phyloP scores from a whole-genome alignment of 78 protist species.

The Diacronema lutheri region DNA sequence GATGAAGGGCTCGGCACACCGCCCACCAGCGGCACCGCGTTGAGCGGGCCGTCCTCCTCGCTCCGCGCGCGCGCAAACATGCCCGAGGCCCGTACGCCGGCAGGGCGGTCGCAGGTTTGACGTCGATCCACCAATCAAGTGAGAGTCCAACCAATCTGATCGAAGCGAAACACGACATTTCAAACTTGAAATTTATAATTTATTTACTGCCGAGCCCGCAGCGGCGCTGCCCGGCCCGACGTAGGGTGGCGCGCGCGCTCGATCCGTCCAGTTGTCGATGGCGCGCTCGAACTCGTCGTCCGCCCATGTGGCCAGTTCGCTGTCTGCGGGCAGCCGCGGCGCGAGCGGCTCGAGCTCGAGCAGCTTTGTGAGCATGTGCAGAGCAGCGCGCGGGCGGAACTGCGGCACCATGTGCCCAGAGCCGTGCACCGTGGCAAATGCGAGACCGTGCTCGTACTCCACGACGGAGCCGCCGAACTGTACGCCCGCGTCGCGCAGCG shows the following conservation, averaged over 20 bases:
- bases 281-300: neutral
- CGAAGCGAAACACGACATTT: too few relatives aligned
- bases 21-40: too few relatives aligned
- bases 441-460: slow-evolving; percentile 8
- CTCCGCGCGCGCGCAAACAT: too few relatives aligned
- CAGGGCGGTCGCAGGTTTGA: too few relatives aligned
- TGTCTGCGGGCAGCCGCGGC: neutral
- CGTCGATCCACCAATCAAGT: too few relatives aligned
- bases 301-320: neutral
- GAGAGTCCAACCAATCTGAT: too few relatives aligned
- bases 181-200: too few relatives aligned
- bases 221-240: neutral
- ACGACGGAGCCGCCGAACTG: neutral
- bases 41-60: too few relatives aligned
- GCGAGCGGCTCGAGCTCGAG: neutral
- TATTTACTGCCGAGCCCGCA: too few relatives aligned
- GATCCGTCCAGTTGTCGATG: neutral
- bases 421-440: slow-evolving; percentile 10
- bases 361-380: neutral
- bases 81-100: too few relatives aligned
- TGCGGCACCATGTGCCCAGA: slow-evolving; percentile 4
- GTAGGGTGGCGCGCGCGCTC: neutral
- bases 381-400: slow-evolving; percentile 9
- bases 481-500: neutral
- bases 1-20: too few relatives aligned